Evolutionary conservation across 345 rosid genomes (phyloP).

Genomic region (Acer saccharum): DNA sequence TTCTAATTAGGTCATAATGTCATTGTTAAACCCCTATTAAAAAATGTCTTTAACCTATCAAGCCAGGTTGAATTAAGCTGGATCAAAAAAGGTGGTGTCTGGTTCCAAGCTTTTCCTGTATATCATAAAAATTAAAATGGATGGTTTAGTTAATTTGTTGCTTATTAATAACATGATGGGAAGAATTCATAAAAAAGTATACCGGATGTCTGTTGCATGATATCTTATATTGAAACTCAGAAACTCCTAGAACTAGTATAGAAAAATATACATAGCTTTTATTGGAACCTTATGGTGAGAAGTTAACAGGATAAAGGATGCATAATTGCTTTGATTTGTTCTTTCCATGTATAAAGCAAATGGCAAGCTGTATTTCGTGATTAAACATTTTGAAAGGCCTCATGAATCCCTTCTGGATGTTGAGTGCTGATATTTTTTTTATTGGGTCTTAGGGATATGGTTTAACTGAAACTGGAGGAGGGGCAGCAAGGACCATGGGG

Average conservation of each 20-base stretch:
- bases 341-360: neutral
- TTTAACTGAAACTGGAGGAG: conserved; percentile 81
- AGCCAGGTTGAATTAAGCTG: too few relatives aligned
- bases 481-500: conserved; percentile 44
- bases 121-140: neutral
- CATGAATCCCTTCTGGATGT: neutral
- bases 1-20: neutral
- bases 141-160: neutral
- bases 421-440: neutral
- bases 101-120: neutral
- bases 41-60: neutral
- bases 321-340: neutral
- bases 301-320: neutral
- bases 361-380: neutral
- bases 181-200: neutral
- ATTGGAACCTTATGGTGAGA: neutral
- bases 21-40: neutral
- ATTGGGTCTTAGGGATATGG: conserved; percentile 76
- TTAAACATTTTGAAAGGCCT: neutral
- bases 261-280: neutral
- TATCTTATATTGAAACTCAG: neutral
- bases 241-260: neutral
- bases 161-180: neutral
- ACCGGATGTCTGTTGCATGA: neutral
- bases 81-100: neutral